Conservation (phyloP, 345 rosid species). For the Cardamine chenopodiifolia region DNA sequence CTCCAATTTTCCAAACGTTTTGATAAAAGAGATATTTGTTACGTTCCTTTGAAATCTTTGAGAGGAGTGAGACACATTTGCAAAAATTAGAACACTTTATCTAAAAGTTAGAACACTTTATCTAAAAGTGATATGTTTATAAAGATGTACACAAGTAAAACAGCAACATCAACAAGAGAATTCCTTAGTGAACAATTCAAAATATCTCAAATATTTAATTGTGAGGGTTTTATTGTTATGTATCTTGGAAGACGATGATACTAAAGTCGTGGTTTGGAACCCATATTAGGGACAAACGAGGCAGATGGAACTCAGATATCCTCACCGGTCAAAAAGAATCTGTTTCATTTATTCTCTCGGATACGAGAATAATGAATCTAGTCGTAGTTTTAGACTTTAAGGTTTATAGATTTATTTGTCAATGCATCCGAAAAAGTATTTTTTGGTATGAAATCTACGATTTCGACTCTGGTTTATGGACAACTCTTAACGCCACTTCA, state of each 20-base stretch:
- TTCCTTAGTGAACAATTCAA: background rate
- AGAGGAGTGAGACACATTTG: background rate
- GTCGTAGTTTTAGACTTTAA: background rate
- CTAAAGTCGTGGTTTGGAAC: background rate
- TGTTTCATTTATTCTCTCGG: background rate
- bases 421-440: background rate
- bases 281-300: background rate
- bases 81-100: background rate
- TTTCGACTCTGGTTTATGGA: background rate
- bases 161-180: background rate
- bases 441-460: background rate
- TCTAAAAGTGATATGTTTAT: background rate
- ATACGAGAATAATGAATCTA: background rate
- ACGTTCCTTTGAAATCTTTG: background rate
- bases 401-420: background rate
- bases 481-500: background rate
- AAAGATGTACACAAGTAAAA: background rate
- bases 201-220: background rate
- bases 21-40: background rate
- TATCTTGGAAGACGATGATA: background rate
- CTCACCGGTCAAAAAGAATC: background rate
- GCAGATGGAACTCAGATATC: background rate
- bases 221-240: conserved; percentile 1
- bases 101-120: background rate
- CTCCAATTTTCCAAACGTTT: background rate